Percentiles rank a stretch among this genome's conserved stretches.
Conservation (phyloP, 2,329 filamentous ascomycete species). For the Alternaria sp. region DNA sequence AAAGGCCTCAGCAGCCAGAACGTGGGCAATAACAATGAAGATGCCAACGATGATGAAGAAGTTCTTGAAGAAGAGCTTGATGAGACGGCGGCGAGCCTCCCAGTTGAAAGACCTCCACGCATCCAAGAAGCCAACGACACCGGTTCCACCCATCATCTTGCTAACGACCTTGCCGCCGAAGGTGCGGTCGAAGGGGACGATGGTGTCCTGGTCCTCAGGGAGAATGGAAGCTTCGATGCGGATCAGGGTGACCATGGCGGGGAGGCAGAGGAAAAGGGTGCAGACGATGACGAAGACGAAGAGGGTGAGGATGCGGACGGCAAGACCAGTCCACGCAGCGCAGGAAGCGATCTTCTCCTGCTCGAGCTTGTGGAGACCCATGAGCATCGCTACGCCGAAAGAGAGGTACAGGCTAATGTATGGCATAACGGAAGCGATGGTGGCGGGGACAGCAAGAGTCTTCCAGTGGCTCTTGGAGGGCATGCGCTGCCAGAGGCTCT, state of each 20-base stretch:
- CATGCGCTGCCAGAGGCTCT: slow-evolving; percentile 69
- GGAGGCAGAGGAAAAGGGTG: slow-evolving; percentile 75
- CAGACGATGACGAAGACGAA: slow-evolving; percentile 54
- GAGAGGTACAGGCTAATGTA: slow-evolving; percentile 60
- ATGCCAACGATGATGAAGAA: slow-evolving; percentile 60
- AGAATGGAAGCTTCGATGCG: slow-evolving; percentile 89
- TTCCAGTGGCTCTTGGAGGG: slow-evolving; percentile 70
- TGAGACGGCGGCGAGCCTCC: slow-evolving; percentile 72
- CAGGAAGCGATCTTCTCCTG: slow-evolving; percentile 47
- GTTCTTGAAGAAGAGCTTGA: slow-evolving; percentile 78
- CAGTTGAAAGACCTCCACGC: slow-evolving; percentile 81
- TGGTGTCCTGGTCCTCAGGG: slow-evolving; percentile 78
- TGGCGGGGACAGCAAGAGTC: slow-evolving; percentile 72
- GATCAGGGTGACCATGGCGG: slow-evolving; percentile 75
- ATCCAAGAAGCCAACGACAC: slow-evolving; percentile 73
- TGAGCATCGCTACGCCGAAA: slow-evolving; percentile 50
- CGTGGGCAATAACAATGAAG: slow-evolving; percentile 54
- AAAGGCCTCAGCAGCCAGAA: slow-evolving; percentile 61
- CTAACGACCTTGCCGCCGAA: slow-evolving; percentile 79
- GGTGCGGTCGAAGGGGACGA: slow-evolving; percentile 88
- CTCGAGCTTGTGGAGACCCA: slow-evolving; percentile 45
- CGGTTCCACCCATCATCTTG: slow-evolving; percentile 74
- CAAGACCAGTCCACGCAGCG: slow-evolving; percentile 36
- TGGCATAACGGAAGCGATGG: slow-evolving; percentile 66
- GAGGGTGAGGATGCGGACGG: slow-evolving; percentile 52